Percentiles rank a stretch among this genome's conserved stretches.
Evolutionary conservation across 768 basidiomycete species (phyloP).

Genomic region (Mycena haematopus): DNA sequence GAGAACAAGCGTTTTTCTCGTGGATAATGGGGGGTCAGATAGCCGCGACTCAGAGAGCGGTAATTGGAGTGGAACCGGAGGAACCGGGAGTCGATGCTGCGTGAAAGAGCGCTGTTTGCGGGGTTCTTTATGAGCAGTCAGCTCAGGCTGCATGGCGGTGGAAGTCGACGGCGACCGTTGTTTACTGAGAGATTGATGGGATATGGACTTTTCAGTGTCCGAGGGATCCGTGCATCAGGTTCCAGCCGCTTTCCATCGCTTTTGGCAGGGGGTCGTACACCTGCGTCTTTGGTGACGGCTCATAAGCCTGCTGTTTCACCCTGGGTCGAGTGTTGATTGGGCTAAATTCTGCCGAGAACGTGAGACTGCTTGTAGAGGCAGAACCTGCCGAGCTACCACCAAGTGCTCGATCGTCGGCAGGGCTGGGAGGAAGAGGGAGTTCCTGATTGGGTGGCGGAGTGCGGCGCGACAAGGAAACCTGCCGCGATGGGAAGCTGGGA

Average conservation of each 20-base stretch:
- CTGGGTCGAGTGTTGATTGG: slow-evolving; percentile 16
- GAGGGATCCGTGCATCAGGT: slow-evolving; percentile 33
- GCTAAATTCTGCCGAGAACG: slow-evolving; percentile 43
- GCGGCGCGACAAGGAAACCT: slow-evolving; percentile 51
- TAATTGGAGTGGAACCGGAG: slow-evolving; percentile 51
- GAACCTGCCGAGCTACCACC: slow-evolving; percentile 22
- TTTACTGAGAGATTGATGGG: slow-evolving; percentile 60
- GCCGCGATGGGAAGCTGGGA: slow-evolving; percentile 39
- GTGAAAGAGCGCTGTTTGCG: slow-evolving; percentile 72
- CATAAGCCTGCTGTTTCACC: slow-evolving; percentile 7
- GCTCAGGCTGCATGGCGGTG: slow-evolving; percentile 35
- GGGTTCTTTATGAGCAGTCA: slow-evolving; percentile 40
- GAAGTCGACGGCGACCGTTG: slow-evolving; percentile 40
- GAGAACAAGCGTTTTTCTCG: slow-evolving; percentile 71
- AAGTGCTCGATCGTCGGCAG: slow-evolving; percentile 14
- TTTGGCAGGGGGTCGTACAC: slow-evolving; percentile 11
- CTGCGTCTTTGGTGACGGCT: slow-evolving; percentile 10
- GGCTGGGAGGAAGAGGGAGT: slow-evolving; percentile 52
- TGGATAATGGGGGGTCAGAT: slow-evolving; percentile 33
- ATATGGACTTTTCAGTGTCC: slow-evolving; percentile 57
- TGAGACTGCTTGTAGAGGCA: slow-evolving; percentile 46
- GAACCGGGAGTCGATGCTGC: slow-evolving; percentile 60
- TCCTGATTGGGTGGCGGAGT: slow-evolving; percentile 56
- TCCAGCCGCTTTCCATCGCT: slow-evolving; percentile 22
- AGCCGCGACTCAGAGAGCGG: slow-evolving; percentile 41